Evolutionary conservation across 768 basidiomycete species (phyloP), one percentile per base, ranked within the genome.

Genomic region (Podaxis pistillaris): DNA sequence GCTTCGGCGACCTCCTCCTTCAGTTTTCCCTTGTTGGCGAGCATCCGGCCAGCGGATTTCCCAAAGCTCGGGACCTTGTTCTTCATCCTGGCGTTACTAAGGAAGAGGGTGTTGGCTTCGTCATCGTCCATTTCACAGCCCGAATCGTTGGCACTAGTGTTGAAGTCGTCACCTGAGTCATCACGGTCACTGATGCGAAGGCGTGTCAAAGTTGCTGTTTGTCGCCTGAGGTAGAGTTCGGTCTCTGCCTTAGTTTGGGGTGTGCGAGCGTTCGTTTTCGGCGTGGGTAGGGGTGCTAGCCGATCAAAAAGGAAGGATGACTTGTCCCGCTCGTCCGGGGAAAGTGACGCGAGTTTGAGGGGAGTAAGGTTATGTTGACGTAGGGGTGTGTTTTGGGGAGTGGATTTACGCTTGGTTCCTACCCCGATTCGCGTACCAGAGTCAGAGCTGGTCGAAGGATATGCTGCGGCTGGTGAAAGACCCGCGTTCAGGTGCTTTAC

Each of bases 331-430:
- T 66, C 67, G 36, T 70, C 64, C 63, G 78, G 63, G 64, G 79
- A 62, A 70, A 81, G 56, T 11, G 63, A 59, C 37, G 44, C 62
- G 73, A 88, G 66, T 73, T 83, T 70, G 63, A 84, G 75, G 64
- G 86, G 76, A 36, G 80, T 78, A 54, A 82, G 76, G 40, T 75
- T 77, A 38, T 82, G 80, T 13, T 77, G 78, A 19, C 82, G 82
- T 9, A 86, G 78, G 3, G 88, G 88, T 9, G 88, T 90, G 47
- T 77, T 76, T 66, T 73, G 80, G 56, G 74, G 75, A 50, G 76
- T 78, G 4, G 86, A 86, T 71, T 90, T 90, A 68, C 89, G 86
- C 72, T 90, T 90, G 1, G 82, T 85, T 44, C 87, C 87, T 2
- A 81, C 75, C 12, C 80, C 78, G 40, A 78, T 67, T 12, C 72